Conservation (phyloP, 1,139 yeast species). For the Scheffersomyces cryptocercus region DNA sequence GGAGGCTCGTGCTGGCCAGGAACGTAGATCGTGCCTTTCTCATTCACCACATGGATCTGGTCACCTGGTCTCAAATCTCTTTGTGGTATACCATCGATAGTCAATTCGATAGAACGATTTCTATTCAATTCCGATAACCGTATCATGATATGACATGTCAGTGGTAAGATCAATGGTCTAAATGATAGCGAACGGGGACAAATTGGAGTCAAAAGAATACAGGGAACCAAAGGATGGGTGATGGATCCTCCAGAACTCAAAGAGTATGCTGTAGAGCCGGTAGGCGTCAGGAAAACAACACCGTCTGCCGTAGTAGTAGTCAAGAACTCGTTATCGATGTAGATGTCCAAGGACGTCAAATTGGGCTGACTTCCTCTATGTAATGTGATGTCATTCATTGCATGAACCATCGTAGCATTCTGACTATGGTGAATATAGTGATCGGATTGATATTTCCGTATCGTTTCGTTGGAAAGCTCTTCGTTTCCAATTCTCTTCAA, state of each 20-base stretch:
- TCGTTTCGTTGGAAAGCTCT: constrained; percentile 7
- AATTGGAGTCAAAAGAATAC: constrained; percentile 82
- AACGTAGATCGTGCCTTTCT: constrained; percentile 54
- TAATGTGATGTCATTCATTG: constrained; percentile 87
- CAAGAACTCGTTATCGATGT: constrained; percentile 75
- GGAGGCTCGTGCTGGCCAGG: constrained; percentile 32
- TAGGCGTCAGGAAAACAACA: constrained; percentile 80
- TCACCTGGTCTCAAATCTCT: constrained; percentile 72
- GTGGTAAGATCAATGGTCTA: constrained; percentile 81
- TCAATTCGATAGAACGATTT: constrained; percentile 51
- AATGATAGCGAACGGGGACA: constrained; percentile 88
- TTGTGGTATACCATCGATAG: constrained; percentile 81
- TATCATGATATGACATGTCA: constrained; percentile 67
- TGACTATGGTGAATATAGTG: constrained; percentile 11
- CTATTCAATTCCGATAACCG: constrained; percentile 56
- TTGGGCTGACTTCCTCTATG: constrained; percentile 92
- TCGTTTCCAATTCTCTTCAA: neutral
- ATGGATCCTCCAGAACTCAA: constrained; percentile 90
- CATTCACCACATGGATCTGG: constrained; percentile 69
- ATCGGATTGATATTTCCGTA: constrained; percentile 7
- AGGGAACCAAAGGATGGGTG: constrained; percentile 84
- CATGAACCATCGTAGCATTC: constrained; percentile 49
- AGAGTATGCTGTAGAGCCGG: constrained; percentile 95
- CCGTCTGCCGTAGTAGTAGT: constrained; percentile 95
- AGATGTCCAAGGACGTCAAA: constrained; percentile 77